A percentile compares a stretch with the other conserved stretches of the same genome.
Conservation (phyloP, 345 rosid genomes). For the Eucalyptus tenuipes region DNA sequence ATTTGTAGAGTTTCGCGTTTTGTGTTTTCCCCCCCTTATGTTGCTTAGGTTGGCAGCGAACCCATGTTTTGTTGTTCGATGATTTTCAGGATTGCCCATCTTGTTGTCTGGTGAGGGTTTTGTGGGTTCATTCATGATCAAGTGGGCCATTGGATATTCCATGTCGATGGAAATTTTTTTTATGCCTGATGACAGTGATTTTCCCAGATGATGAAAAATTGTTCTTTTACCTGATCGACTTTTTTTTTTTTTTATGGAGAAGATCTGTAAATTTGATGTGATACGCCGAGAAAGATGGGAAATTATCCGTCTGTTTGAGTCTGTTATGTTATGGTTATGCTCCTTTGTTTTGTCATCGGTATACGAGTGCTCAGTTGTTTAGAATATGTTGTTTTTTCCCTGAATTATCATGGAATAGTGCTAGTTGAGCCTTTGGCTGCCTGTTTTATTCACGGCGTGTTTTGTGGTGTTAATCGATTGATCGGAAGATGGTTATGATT, state of each 20-base stretch:
- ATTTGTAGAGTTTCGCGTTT: background rate
- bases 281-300: background rate
- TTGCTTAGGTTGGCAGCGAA: background rate
- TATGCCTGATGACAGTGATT: background rate
- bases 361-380: background rate
- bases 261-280: background rate
- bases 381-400: background rate
- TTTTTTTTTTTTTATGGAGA: background rate
- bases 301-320: background rate
- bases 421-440: background rate
- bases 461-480: background rate
- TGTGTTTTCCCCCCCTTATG: background rate
- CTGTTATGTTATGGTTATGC: background rate
- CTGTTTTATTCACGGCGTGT: background rate
- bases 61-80: background rate
- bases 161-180: background rate
- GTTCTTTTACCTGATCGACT: background rate
- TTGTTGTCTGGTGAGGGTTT: background rate
- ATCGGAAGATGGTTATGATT: background rate
- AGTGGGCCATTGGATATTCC: background rate
- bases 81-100: background rate
- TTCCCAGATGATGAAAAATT: background rate
- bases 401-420: background rate
- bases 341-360: background rate
- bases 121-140: background rate